These are phyloP conservation scores for Drechslerella stenobrocha DNA, from an alignment of 2,329 filamentous ascomycete species.

Conservation along the genomic window DNA sequence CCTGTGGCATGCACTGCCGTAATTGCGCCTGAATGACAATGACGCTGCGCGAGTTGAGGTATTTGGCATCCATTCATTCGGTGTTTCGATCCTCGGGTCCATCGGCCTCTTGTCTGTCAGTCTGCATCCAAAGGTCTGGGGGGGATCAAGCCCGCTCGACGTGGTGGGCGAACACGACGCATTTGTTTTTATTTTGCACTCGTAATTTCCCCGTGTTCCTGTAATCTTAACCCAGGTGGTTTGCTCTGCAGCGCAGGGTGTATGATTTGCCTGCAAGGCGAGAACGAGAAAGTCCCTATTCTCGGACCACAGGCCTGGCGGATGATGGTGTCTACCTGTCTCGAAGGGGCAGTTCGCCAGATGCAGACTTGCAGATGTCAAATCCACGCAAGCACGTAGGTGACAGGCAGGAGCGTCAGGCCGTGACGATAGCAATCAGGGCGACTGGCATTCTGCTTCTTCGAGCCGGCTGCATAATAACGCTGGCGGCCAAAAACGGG, in stretches of 20 bases:
- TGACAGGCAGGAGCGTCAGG: slow-evolving; percentile 6
- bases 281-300: not conserved
- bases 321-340: not conserved
- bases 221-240: slow-evolving; percentile 43
- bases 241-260: slow-evolving; percentile 17
- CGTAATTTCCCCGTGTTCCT: slow-evolving; percentile 48
- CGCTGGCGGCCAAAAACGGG: slow-evolving; percentile 2
- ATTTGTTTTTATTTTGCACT: not conserved
- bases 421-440: not conserved
- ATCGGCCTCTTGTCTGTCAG: not conserved
- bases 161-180: not conserved
- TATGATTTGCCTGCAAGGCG: not conserved
- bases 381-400: not conserved
- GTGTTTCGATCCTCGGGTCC: slow-evolving; percentile 39
- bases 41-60: slow-evolving; percentile 31
- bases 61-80: slow-evolving; percentile 48
- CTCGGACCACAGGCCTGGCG: not conserved
- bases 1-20: slow-evolving; percentile 7
- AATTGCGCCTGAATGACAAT: slow-evolving; percentile 16
- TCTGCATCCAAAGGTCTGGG: not conserved
- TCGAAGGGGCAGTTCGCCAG: not conserved
- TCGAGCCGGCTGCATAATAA: slow-evolving; percentile 4
- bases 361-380: not conserved
- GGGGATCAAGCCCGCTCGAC: not conserved
- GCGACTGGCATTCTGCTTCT: not conserved